Conservation (phyloP, 352 stramenopile species). For the Nothophytophthora sp. region DNA sequence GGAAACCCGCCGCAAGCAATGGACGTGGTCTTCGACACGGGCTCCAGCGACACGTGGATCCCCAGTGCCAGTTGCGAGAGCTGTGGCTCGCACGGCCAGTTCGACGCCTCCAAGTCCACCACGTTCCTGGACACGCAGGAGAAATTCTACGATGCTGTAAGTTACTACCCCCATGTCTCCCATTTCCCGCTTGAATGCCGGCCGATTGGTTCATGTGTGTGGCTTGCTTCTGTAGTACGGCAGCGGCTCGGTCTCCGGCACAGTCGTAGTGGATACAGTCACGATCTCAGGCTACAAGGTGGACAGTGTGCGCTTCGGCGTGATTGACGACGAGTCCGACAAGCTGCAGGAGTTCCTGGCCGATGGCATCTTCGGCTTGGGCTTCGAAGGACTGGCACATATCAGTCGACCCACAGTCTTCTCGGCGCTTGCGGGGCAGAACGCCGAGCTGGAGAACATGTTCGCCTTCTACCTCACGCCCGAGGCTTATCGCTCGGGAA, state of each 20-base stretch:
- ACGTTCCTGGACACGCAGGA: conserved; percentile 76
- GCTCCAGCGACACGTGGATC: conserved; percentile 85
- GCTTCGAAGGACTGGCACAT: conserved; percentile 85
- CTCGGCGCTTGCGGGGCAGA: conserved; percentile 58
- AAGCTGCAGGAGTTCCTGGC: conserved; percentile 82
- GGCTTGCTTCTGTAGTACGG: conserved; percentile 48
- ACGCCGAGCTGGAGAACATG: conserved; percentile 79
- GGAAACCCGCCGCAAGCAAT: conserved; percentile 66
- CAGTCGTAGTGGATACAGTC: conserved; percentile 77
- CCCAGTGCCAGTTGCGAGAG: conserved; percentile 45
- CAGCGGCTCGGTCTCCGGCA: conserved; percentile 77
- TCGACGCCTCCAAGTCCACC: conserved; percentile 49
- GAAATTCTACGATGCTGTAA: conserved; percentile 70
- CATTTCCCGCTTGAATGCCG: background rate
- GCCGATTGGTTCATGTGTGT: conserved; percentile 11
- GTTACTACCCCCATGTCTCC: background rate
- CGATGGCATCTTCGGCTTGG: conserved; percentile 88
- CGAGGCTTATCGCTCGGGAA: conserved; percentile 64
- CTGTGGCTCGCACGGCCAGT: conserved; percentile 62
- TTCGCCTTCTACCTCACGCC: conserved; percentile 90
- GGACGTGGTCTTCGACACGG: conserved; percentile 81
- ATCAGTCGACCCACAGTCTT: conserved; percentile 88
- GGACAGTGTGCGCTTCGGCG: conserved; percentile 76
- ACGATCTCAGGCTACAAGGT: conserved; percentile 68
- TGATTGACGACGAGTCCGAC: conserved; percentile 67